Evolutionary conservation across 352 stramenopile species (phyloP).

Genomic region (Phytopythium sindhum): DNA sequence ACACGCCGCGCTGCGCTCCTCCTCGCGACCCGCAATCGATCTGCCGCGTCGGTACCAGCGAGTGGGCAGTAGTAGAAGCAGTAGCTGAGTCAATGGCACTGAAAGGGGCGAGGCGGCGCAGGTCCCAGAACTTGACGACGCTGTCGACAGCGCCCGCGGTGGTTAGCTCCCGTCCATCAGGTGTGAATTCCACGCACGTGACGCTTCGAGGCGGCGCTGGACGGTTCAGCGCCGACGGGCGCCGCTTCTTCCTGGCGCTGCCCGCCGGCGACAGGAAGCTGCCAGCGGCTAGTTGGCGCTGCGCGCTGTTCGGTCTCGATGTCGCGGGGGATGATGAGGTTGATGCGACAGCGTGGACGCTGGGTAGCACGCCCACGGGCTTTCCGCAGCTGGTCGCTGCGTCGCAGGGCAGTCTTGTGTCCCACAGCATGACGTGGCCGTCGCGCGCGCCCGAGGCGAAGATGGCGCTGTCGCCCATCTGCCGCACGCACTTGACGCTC

Average conservation of each 20-base stretch:
- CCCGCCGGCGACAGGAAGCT: conserved; percentile 29
- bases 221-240: conserved; percentile 4
- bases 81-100: conserved; percentile 9
- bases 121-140: conserved; percentile 70
- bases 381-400: conserved; percentile 3
- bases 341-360: conserved; percentile 29
- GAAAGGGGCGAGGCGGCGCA: conserved; percentile 29
- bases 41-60: conserved; percentile 21
- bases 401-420: conserved; percentile 19
- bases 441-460: conserved; percentile 63
- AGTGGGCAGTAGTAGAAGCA: neutral
- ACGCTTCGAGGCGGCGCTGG: conserved; percentile 41
- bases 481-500: conserved; percentile 77
- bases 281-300: conserved; percentile 3
- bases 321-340: conserved; percentile 7
- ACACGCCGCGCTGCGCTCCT: conserved; percentile 47
- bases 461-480: conserved; percentile 25
- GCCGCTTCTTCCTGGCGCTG: conserved; percentile 25
- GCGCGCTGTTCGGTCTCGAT: neutral
- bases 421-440: conserved; percentile 62
- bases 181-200: conserved; percentile 66
- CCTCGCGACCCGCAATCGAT: conserved; percentile 38
- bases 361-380: conserved; percentile 25
- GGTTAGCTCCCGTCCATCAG: conserved; percentile 36
- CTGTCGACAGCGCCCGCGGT: conserved; percentile 58